A percentile compares a stretch with the other conserved stretches of the same genome.
Evolutionary conservation across 106 monocot genomes (phyloP).

Genomic region (Dendrobium huoshanense): DNA sequence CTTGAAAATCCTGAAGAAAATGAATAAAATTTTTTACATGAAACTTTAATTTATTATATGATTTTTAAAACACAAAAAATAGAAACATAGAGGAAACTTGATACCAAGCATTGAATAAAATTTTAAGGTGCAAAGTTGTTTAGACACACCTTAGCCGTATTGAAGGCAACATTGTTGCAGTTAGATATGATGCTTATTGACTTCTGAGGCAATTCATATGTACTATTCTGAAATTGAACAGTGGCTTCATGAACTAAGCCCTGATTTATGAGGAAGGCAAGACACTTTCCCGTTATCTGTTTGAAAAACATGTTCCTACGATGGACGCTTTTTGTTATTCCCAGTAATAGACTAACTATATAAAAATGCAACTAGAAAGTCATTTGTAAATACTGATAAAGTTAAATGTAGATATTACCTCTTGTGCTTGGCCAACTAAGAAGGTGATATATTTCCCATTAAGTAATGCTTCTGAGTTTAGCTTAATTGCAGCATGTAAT

Average conservation of each 20-base stretch:
- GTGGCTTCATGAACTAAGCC: constrained; percentile 18
- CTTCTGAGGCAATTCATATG: constrained; percentile 38
- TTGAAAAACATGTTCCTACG: constrained; percentile 70
- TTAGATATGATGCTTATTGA: constrained; percentile 71
- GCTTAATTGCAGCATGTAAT: constrained; percentile 62
- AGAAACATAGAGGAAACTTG: too few species aligned
- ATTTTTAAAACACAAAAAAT: not conserved
- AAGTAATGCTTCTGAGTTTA: constrained; percentile 44
- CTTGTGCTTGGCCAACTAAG: constrained; percentile 44
- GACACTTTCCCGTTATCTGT: constrained; percentile 39
- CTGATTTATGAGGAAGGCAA: constrained; percentile 65
- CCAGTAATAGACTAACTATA: not conserved
- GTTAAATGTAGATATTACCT: constrained; percentile 30
- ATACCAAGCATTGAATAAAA: too few species aligned
- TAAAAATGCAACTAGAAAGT: not conserved
- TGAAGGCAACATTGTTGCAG: constrained; percentile 57
- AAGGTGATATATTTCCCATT: constrained; percentile 36
- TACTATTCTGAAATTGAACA: constrained; percentile 38
- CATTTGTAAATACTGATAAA: not conserved
- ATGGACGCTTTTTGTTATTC: not conserved
- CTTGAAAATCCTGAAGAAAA: not conserved
- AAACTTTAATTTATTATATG: not conserved
- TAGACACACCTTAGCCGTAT: constrained; percentile 56
- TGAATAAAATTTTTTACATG: not conserved
- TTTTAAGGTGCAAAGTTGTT: not conserved